Percentiles rank a stretch among this genome's conserved stretches.
phyloP scores from a whole-genome alignment of 2,329 filamentous ascomycete genomes.

The Xylaria sp. region DNA sequence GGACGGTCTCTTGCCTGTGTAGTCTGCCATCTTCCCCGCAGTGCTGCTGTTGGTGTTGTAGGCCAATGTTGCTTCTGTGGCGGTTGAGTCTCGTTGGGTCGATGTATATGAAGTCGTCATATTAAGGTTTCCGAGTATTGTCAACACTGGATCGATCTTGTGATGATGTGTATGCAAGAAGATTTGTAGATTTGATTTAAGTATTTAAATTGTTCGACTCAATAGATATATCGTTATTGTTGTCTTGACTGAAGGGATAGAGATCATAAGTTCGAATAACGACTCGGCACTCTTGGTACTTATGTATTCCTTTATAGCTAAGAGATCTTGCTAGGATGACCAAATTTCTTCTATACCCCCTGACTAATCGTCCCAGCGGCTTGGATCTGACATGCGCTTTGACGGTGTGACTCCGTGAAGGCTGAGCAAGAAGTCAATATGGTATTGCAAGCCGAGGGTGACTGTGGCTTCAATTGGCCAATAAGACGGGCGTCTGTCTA shows the following conservation, averaged over 20 bases:
- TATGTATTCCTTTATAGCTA: slow-evolving; percentile 1
- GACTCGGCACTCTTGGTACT: not conserved
- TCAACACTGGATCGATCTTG: not conserved
- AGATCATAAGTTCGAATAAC: not conserved
- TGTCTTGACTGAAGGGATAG: not conserved
- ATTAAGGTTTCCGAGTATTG: not conserved
- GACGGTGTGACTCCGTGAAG: not conserved
- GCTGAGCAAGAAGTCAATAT: not conserved
- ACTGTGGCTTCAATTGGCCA: not conserved
- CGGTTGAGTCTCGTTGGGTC: slow-evolving; percentile 24
- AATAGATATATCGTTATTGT: not conserved
- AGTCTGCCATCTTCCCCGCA: not conserved
- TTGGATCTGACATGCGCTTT: not conserved
- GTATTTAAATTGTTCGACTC: not conserved
- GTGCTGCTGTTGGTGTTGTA: not conserved
- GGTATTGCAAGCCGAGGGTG: slow-evolving; percentile 2
- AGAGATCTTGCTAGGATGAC: not conserved
- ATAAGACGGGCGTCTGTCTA: not conserved
- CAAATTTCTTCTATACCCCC: not conserved
- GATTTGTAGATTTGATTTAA: not conserved
- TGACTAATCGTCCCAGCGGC: not conserved
- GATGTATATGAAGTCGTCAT: slow-evolving; percentile 14
- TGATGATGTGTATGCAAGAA: not conserved
- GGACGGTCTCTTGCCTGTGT: slow-evolving; percentile 1
- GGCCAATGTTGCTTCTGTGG: slow-evolving; percentile 33